These are phyloP conservation scores for Trichoderma sp. DNA, from an alignment of 2,329 filamentous ascomycete species.

Conservation along the genomic window DNA sequence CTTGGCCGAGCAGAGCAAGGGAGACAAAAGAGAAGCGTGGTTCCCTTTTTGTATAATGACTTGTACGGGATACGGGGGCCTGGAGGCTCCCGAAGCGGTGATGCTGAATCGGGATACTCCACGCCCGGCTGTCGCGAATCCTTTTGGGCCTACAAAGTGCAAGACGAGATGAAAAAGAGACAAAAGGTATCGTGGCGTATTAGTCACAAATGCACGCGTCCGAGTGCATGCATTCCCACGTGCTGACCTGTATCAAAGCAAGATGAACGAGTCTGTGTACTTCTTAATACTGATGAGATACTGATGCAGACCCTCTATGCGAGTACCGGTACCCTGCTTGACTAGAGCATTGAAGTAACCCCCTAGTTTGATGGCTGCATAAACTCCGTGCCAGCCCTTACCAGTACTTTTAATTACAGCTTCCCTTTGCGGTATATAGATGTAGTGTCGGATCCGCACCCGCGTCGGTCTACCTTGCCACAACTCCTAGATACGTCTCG, in stretches of 20 bases:
- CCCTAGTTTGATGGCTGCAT: not conserved
- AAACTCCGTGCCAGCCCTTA: not conserved
- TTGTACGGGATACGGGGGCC: not conserved
- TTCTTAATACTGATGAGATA: not conserved
- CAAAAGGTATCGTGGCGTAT: not conserved
- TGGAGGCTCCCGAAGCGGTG: not conserved
- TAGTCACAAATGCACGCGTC: not conserved
- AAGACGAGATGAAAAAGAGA: not conserved
- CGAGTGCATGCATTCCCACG: conserved; percentile 7
- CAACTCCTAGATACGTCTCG: not conserved
- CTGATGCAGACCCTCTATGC: not conserved
- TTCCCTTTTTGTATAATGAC: not conserved
- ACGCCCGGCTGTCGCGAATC: not conserved
- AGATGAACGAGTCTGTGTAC: not conserved
- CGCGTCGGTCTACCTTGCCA: not conserved
- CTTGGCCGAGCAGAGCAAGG: too few relatives aligned
- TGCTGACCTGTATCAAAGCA: not conserved
- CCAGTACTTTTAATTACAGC: not conserved
- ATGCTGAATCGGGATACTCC: not conserved
- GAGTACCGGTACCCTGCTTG: not conserved
- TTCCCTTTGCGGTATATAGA: not conserved
- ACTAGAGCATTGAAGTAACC: not conserved
- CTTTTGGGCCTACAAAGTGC: too few relatives aligned
- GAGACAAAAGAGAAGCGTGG: not conserved
- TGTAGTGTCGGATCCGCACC: not conserved